Conservation (phyloP, 2,329 filamentous ascomycete genomes). For the Penicillium sclerotigenum region DNA sequence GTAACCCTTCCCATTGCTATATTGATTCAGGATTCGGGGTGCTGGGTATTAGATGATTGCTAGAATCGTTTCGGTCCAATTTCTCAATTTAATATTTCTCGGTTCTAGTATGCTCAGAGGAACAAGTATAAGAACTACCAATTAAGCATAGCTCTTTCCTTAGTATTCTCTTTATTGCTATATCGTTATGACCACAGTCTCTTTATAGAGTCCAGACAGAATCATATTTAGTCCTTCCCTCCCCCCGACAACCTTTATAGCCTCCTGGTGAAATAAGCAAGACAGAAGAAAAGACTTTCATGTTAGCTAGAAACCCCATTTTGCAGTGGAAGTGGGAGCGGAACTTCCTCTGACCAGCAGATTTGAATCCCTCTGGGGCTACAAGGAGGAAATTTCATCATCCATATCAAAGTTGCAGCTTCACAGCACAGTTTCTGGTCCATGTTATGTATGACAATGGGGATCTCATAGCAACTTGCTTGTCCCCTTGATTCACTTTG, state of each 20-base stretch:
- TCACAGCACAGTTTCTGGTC: neutral
- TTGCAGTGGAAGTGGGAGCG: neutral
- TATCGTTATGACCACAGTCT: neutral
- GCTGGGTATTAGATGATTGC: neutral
- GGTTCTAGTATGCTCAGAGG: neutral
- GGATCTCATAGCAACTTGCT: neutral
- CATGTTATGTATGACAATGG: neutral
- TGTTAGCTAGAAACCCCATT: neutral
- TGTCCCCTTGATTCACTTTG: neutral
- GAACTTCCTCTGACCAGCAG: neutral
- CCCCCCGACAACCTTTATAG: neutral
- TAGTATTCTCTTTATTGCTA: neutral
- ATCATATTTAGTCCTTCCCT: neutral
- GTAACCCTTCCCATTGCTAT: neutral
- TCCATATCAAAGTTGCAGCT: neutral
- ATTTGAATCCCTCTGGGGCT: neutral
- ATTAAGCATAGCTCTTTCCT: neutral
- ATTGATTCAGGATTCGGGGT: too few relatives aligned
- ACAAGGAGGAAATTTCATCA: neutral
- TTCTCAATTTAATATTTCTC: neutral
- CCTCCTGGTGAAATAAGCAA: too few relatives aligned
- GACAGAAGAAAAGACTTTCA: neutral
- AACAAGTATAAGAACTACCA: neutral
- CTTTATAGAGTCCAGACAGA: neutral
- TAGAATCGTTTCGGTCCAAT: neutral